phyloP scores from a whole-genome alignment of 768 basidiomycete genomes.

The Gyrodon lividus region DNA sequence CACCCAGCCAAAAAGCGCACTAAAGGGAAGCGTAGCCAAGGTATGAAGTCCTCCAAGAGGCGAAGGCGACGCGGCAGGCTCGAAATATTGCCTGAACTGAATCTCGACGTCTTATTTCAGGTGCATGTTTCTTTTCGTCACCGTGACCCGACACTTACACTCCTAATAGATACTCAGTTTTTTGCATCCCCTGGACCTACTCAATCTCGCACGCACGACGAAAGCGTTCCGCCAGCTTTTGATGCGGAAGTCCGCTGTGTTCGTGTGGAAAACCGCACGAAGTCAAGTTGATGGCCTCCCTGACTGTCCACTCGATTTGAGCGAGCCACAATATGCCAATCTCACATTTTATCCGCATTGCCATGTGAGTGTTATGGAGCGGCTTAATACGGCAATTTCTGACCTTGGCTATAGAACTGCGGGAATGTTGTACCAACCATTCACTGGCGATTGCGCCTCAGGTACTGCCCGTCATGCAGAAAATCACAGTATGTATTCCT shows the following conservation, averaged over 20 bases:
- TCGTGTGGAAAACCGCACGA: slow-evolving; percentile 26
- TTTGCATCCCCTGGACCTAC: slow-evolving; percentile 39
- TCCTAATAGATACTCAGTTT: slow-evolving; percentile 36
- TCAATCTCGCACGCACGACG: slow-evolving; percentile 40
- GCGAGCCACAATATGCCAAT: slow-evolving; percentile 42
- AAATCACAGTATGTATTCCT: background rate
- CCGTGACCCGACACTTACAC: background rate
- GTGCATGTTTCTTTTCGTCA: background rate
- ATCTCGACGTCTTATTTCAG: slow-evolving; percentile 3
- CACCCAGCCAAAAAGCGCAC: background rate
- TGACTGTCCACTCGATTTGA: slow-evolving; percentile 40
- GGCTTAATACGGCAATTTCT: background rate
- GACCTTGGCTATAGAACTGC: background rate
- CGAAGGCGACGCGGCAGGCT: background rate
- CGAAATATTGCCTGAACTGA: slow-evolving; percentile 30
- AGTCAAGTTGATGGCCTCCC: slow-evolving; percentile 38
- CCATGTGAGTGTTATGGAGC: background rate
- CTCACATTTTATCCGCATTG: slow-evolving; percentile 33
- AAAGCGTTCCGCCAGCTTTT: slow-evolving; percentile 37
- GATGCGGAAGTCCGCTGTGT: slow-evolving; percentile 26
- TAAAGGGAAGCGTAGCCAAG: background rate
- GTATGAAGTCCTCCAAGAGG: background rate
- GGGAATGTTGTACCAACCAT: background rate
- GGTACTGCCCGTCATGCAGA: background rate
- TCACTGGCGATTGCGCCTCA: background rate